Evolutionary conservation across 108 stramenopile species (phyloP), one percentile per base, ranked within the genome.

Genomic region (Nitzschia palea): DNA sequence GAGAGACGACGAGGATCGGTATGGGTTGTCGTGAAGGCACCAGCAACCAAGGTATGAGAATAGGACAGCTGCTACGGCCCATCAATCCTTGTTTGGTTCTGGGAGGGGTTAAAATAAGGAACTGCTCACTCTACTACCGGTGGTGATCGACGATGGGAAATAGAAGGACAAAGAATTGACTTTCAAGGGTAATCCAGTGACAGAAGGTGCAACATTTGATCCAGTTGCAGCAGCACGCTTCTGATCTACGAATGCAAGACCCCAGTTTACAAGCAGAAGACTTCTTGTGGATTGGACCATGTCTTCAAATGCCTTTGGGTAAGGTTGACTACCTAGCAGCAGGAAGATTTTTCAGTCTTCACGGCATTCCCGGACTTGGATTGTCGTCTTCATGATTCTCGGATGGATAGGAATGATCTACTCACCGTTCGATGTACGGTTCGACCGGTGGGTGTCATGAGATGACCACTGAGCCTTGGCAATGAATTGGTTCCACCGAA

Each of bases 311-410:
- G n/a, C 47, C 47, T 20, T 20, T 48, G 18, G 47, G 47, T 4
- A 48, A 48, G 18, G 47, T 48, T 4, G 47, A 48, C 18, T 48
- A 48, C 22, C 47, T 48, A 48, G 47, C 47, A 20, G 47, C 47
- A 20, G 47, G 47, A 8, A 48, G 47, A 48, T 48, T 48, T 20
- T 48, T 48, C n/a, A 48, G 47, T 48, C 47, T 48, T 48, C 47
- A 48, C 47, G 4, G 47, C 47, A 4, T 48, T 48, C 18, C 47
- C 47, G 18, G 47, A 48, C 18, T 18, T 48, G 47, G 47, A 48
- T 48, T 48, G 22, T 20, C 47, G 47, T 48, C 47, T 20, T 18
- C 47, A 48, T 48, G 47, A 48, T 18, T 48, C 22, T 48, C 47
- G 47, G 4, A 20, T 48, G 18, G 47, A 48, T 20, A 20, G 22